Evolutionary conservation across 257 asterid genomes (phyloP), one percentile per base, ranked within the genome.

Genomic region (Solanum piurae): DNA sequence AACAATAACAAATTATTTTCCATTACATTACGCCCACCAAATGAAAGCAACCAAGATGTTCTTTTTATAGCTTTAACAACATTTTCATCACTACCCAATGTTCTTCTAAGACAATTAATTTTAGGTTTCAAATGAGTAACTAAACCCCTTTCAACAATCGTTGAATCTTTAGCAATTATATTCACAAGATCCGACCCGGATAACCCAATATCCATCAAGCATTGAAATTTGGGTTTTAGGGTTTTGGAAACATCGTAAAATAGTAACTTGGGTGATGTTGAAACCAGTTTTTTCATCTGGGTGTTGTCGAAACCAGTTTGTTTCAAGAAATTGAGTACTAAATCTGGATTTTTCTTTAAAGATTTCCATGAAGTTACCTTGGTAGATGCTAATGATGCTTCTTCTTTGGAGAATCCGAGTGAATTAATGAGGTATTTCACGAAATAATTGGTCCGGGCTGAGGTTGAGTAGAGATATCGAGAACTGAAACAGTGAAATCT

Each of bases 181-280:
- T 87, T 42, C 21, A 66, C 66, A 5, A 79, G 37, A 13, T 87
- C 88, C 46, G 66, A 75, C 6, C 86, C 88, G 5, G 77, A 25
- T 27, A 86, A 25, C 2, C 86, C 86, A 0, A 87, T 20, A 9
- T 84, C 89, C 33, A 55, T 74, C 21, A 84, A 73, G 27, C 80
- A 36, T 36, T 84, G 44, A 12, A 83, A 9, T 76, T 84, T 89
- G 29, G 91, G 91, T 36, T 86, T 71, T 25, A 89, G 83, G 88
- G 64, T 89, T 87, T 75, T 89, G 7, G 55, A 40, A 38, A 75
- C 86, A 44, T 77, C 73, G 49, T 2, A 11, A 12, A 49, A 38
- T 5, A 89, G 66, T 11, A 62, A 25, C 7, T 10, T 62, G 36
- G 89, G 91, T 16, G 10, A 3, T 21, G 64, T 5, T 5, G 91